Evolutionary conservation across 345 rosid genomes (phyloP).

Genomic region (Barbarea vulgaris): DNA sequence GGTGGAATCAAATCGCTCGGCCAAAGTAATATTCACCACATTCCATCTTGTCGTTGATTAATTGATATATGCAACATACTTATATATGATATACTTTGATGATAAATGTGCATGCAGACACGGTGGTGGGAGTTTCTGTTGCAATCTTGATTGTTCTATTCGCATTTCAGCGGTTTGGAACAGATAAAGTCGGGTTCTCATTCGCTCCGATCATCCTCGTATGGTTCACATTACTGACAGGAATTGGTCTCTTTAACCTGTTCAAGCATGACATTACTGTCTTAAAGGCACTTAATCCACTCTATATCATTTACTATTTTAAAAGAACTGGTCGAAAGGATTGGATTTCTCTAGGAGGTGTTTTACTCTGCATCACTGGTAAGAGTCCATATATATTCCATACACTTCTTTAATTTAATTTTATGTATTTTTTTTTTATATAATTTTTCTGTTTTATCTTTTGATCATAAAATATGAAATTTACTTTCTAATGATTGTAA

Average conservation of each 20-base stretch:
- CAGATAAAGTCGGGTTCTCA: constrained; percentile 67
- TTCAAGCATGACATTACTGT: constrained; percentile 57
- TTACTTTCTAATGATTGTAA: neutral
- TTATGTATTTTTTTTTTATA: no score
- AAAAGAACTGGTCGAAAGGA: constrained; percentile 49
- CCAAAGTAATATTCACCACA: constrained; percentile 45
- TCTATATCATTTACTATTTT: constrained; percentile 59
- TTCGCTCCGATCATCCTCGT: constrained; percentile 66
- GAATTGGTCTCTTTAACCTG: constrained; percentile 70
- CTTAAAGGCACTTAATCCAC: constrained; percentile 69
- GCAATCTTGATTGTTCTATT: constrained; percentile 60
- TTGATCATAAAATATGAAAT: neutral
- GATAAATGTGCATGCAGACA: constrained; percentile 43
- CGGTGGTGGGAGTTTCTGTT: constrained; percentile 65
- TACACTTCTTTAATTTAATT: neutral
- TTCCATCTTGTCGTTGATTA: constrained; percentile 1
- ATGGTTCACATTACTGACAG: constrained; percentile 61
- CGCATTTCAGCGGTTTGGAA: constrained; percentile 61
- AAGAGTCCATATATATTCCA: neutral
- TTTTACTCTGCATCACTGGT: constrained; percentile 77
- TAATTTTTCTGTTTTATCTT: no score
- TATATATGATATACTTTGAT: neutral
- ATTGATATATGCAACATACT: neutral
- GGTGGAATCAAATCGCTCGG: constrained; percentile 69
- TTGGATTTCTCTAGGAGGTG: constrained; percentile 79